Base-by-base conservation (phyloP, 257 asterid species). In the Eucommia ulmoides region DNA sequence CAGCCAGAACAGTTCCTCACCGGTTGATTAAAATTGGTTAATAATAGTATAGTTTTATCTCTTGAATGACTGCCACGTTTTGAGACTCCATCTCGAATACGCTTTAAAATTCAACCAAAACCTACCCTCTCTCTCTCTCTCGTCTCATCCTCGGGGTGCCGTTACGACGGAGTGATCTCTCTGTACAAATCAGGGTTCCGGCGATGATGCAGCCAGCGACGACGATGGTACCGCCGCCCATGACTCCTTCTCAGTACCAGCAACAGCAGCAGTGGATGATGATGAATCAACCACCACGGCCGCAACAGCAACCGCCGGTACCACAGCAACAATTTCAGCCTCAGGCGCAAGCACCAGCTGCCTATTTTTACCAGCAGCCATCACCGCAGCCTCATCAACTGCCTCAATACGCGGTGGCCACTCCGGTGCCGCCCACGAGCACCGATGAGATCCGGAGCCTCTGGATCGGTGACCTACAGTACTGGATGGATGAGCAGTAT, bases 391-490 rank as follows among this genome's bases (percentile, higher is more conserved):
- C 61, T 62, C 58, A 50, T 1, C 85, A 68, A 53, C 62, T 53
- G 55, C 58, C 72, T 8, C 65, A 61, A 33, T 83, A 76, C 69
- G 83, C 56, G 58, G 65, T 77, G 73, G 62, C 77, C 7, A 74
- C 67, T 18, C 82, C 67, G 38, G 12, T 12, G 38, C 38, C 38
- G 3, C 41, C 49, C n/a, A 75, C 53, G 20, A 69, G 69, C 22
- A 41, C 82, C 10, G 70, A 75, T 14, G 96, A 85, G 74, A 51
- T 82, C 58, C 75, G 88, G 33, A 67, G 88, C 33, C 83, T 85
- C 14, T 85, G 96, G 96, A 77, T 85, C 67, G 96, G 96, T 25
- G 93, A 85, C 54, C 83, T 85, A 59, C 93, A 82, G 83, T 73
- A 62, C 62, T 85, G 92, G 92, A 85, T 85, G 96, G 96, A 85